Percentiles rank a stretch among this genome's conserved stretches.
phyloP scores from a whole-genome alignment of 768 basidiomycete genomes.

The Lactarius sp. region DNA sequence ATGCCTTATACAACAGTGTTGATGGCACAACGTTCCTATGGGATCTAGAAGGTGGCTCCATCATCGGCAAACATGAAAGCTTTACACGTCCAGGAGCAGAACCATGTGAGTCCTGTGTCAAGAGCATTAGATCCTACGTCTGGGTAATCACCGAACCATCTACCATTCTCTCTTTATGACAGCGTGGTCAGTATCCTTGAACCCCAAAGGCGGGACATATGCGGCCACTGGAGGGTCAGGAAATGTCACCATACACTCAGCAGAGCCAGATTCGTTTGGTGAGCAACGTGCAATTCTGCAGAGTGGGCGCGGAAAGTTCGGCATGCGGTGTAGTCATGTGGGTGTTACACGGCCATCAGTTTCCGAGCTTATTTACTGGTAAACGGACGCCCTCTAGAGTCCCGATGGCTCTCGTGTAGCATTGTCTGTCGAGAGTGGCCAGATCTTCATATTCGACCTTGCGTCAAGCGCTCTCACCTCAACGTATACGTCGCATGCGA shows the following conservation, averaged over 20 bases:
- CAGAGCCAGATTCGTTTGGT: slow-evolving; percentile 61
- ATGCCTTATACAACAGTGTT: slow-evolving; percentile 72
- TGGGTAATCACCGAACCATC: not conserved
- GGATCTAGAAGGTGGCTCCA: slow-evolving; percentile 59
- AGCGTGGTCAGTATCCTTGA: slow-evolving; percentile 85
- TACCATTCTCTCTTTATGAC: not conserved
- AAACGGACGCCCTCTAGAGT: slow-evolving; percentile 52
- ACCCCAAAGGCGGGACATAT: slow-evolving; percentile 68
- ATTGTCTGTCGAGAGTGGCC: slow-evolving; percentile 80
- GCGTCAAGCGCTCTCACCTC: slow-evolving; percentile 58
- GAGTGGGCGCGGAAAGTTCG: slow-evolving; percentile 71
- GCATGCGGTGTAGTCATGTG: slow-evolving; percentile 70
- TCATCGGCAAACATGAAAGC: slow-evolving; percentile 67
- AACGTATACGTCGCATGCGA: slow-evolving; percentile 84
- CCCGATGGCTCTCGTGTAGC: slow-evolving; percentile 83
- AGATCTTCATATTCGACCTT: slow-evolving; percentile 81
- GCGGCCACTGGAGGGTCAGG: slow-evolving; percentile 71
- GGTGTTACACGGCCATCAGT: slow-evolving; percentile 29
- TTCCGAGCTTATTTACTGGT: not conserved
- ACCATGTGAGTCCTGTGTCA: slow-evolving; percentile 50
- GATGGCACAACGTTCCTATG: slow-evolving; percentile 79
- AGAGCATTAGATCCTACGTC: not conserved
- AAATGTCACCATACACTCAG: slow-evolving; percentile 68
- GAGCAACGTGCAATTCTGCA: slow-evolving; percentile 51
- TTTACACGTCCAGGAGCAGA: slow-evolving; percentile 59